These are phyloP conservation scores for Aspergillus sp. DNA, from an alignment of 2,329 filamentous ascomycete genomes.

Conservation along the genomic window DNA sequence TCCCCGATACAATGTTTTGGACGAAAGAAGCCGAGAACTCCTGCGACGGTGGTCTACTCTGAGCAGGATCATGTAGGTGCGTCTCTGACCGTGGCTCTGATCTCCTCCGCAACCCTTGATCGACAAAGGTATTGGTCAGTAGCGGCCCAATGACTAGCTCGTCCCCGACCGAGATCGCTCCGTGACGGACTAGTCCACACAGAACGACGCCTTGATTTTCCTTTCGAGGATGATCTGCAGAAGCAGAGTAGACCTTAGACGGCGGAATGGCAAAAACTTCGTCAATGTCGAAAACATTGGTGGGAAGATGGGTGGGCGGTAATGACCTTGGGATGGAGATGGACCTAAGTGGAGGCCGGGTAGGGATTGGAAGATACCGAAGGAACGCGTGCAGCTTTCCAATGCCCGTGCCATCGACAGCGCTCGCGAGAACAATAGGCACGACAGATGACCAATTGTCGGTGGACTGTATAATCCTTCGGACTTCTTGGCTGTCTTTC, in stretches of 20 bases:
- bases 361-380: slow-evolving; percentile 69
- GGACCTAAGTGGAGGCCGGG: slow-evolving; percentile 29
- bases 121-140: slow-evolving; percentile 45
- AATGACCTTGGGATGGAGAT: slow-evolving; percentile 17
- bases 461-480: slow-evolving; percentile 51
- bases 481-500: slow-evolving; percentile 59
- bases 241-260: slow-evolving; percentile 53
- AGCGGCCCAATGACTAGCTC: slow-evolving; percentile 78
- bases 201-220: slow-evolving; percentile 68
- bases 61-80: slow-evolving; percentile 22
- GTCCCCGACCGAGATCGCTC: slow-evolving; percentile 74
- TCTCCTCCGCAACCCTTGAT: slow-evolving; percentile 45
- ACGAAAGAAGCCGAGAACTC: slow-evolving; percentile 35
- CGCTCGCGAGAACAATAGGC: slow-evolving; percentile 84
- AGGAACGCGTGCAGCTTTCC: slow-evolving; percentile 79
- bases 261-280: slow-evolving; percentile 78
- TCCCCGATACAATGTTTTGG: slow-evolving; percentile 33
- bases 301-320: slow-evolving; percentile 50
- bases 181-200: slow-evolving; percentile 80
- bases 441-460: slow-evolving; percentile 55
- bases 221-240: slow-evolving; percentile 40
- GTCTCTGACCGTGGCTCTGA: slow-evolving; percentile 19
- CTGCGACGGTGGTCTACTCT: slow-evolving; percentile 33
- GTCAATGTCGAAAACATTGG: slow-evolving; percentile 81
- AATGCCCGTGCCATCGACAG: slow-evolving; percentile 80